Conservation (phyloP, 345 rosid genomes). For the Populus simonii region DNA sequence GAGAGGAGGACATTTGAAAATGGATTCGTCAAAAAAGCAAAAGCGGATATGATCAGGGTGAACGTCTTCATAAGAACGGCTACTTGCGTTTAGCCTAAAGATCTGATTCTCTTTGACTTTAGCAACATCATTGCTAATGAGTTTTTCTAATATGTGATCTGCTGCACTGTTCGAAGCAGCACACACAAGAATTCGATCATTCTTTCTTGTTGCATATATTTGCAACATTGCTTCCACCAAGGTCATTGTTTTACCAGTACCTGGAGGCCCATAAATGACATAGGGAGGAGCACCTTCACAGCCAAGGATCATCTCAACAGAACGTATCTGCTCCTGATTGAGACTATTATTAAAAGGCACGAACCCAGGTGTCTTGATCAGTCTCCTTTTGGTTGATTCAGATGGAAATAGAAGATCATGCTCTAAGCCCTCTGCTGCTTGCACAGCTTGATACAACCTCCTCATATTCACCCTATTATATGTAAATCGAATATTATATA, state of each 20-base stretch:
- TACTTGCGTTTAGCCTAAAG: conserved; percentile 77
- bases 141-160: conserved; percentile 65
- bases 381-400: conserved; percentile 32
- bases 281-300: conserved; percentile 82
- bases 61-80: conserved; percentile 66
- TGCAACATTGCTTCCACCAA: conserved; percentile 76
- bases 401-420: conserved; percentile 60
- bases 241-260: conserved; percentile 89
- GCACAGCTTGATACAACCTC: conserved; percentile 69
- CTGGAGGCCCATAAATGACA: conserved; percentile 90
- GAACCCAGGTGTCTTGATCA: conserved; percentile 36
- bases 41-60: conserved; percentile 54
- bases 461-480: conserved; percentile 64
- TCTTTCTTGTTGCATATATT: conserved; percentile 40
- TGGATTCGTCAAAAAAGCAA: conserved; percentile 56
- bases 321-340: conserved; percentile 68
- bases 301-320: conserved; percentile 68
- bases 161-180: conserved; percentile 90
- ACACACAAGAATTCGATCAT: conserved; percentile 66
- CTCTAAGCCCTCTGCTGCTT: conserved; percentile 47
- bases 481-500: conserved; percentile 64
- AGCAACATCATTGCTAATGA: conserved; percentile 44
- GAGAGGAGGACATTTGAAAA: conserved; percentile 70
- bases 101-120: conserved; percentile 50
- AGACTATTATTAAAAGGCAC: conserved; percentile 53